Conservation (phyloP, 2,329 filamentous ascomycete genomes). For the Fusarium sp. region DNA sequence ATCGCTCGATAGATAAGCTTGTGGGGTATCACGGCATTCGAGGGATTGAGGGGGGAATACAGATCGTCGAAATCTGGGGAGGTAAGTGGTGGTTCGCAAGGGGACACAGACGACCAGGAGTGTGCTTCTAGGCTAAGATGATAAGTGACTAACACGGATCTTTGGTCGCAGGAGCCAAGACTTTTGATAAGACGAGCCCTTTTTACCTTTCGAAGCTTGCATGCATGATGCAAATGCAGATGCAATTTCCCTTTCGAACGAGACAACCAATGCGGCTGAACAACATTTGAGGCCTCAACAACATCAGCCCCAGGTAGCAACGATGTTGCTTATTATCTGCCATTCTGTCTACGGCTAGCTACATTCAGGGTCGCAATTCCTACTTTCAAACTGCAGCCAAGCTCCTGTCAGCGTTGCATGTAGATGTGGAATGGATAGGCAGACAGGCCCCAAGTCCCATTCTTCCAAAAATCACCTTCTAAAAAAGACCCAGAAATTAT, state of each 20-base stretch:
- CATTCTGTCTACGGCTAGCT: background rate
- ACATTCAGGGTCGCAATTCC: background rate
- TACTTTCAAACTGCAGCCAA: background rate
- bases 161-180: conserved; percentile 1
- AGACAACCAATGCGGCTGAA: background rate
- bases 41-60: conserved; percentile 3
- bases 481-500: conserved; percentile 14
- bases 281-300: conserved; percentile 1
- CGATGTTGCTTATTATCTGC: background rate
- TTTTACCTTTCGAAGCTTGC: background rate
- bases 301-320: background rate
- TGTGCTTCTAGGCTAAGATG: background rate
- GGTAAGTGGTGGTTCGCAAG: background rate
- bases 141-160: conserved; percentile 13
- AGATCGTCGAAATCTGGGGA: background rate
- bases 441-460: background rate
- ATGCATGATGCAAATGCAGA: conserved; percentile 8
- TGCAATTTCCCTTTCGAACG: conserved; percentile 3
- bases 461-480: background rate
- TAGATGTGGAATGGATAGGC: background rate
- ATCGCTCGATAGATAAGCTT: background rate
- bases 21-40: conserved; percentile 3
- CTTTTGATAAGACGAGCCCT: background rate
- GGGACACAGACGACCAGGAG: background rate
- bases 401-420: conserved; percentile 19